Base-by-base conservation (phyloP, 129 eudicot genomes). In the Tanacetum coccineum region DNA sequence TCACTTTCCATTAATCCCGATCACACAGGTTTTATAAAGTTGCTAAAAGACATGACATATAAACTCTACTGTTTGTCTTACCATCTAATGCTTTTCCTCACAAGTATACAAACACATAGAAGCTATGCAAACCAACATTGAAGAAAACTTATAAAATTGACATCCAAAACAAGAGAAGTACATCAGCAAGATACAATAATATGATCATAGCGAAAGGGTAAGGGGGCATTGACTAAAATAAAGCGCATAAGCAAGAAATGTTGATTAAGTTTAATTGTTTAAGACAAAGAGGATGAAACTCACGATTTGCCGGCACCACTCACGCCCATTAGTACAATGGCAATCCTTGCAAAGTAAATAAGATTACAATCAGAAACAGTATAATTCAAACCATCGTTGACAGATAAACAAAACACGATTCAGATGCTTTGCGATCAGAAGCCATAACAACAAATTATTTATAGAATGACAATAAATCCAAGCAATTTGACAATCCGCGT, bases 261-360 rank as follows among this genome's bases (percentile, higher is more conserved):
- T 3, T 25, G 18, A 22, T 26, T 11, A 62, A 32, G 39, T 32
- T 32, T 6, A 32, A 32, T 7, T 32, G 39, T 32, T 32, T 42
- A 19, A 18, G 13, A n/a, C 3, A 8, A n/a, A 21, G 4, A 26
- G 28, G 66, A 39, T 39, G 46, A 77, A 47, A 82, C 96, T 88
- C 67, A 93, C 96, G 98, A 77, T 84, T 93, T 93, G 59, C 98
- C 98, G 30, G 95, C 86, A 36, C 98, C 98, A 49, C 95, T 83
- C 51, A 88, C 98, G 46, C 98, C 98, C 96, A 93, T 88, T 42
- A 93, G 57, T 13, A 93, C 95, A 66, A 88, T 44, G 72, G 87
- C 95, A 2, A 45, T 65, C 65, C 87, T 96, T 88, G 84, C 48
- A 65, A 68, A 28, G 25, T 26, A 48, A 11, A 50, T 36, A 52